phyloP scores from a whole-genome alignment of 306 rosid species.

The Lithocarpus polystachyus region DNA sequence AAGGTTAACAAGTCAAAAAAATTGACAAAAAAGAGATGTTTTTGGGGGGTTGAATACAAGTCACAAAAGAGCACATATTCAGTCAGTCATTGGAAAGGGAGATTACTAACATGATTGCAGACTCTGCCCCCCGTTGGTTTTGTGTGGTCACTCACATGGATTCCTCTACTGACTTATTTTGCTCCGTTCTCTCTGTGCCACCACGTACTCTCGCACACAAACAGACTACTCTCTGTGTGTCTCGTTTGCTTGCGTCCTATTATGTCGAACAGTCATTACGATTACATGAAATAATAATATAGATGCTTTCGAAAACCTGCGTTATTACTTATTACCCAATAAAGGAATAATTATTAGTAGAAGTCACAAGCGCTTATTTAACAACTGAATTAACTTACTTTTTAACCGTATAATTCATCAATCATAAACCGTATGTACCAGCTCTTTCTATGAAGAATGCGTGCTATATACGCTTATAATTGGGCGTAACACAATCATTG shows the following conservation, averaged over 20 bases:
- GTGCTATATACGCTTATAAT: neutral
- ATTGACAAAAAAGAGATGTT: neutral
- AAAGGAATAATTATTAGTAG: neutral
- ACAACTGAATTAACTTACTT: too few species aligned
- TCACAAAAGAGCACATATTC: neutral
- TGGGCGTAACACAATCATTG: neutral
- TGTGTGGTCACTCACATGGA: slow-evolving; percentile 15
- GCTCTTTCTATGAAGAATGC: neutral
- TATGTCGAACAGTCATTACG: neutral
- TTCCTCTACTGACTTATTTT: neutral
- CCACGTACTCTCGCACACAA: too few species aligned
- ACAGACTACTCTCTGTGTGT: neutral
- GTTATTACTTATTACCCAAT: neutral
- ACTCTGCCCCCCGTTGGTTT: slow-evolving; percentile 9
- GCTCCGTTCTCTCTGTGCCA: neutral
- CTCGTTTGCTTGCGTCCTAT: neutral
- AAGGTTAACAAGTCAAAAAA: neutral
- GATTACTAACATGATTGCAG: neutral
- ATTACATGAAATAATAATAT: neutral
- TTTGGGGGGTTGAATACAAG: neutral
- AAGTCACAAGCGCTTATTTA: neutral
- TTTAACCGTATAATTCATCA: neutral
- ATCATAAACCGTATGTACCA: neutral
- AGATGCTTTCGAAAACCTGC: neutral
- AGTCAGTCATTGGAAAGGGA: slow-evolving; percentile 9